Base-by-base conservation (phyloP, 1,284 basidiomycete genomes). In the Rhodotorula sp. region DNA sequence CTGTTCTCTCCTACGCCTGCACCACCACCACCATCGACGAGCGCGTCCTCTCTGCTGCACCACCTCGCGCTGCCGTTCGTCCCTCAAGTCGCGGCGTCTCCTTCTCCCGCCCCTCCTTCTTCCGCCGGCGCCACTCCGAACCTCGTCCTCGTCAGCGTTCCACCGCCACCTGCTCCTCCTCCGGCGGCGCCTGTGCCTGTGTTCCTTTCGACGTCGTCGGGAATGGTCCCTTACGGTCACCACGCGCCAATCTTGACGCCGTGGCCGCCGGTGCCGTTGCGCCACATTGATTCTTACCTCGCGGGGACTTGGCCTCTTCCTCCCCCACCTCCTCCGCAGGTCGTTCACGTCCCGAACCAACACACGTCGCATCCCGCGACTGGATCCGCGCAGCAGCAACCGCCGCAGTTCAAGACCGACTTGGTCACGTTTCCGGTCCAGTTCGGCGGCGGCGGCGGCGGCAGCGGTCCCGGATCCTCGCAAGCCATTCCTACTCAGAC, bases 191-290 rank as follows among this genome's bases (percentile, higher is more conserved):
- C 47, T 16, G 10, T 60, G 10, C 54, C 54, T 16, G 14, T 56
- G 12, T 31, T 56, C 26, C 26, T 56, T 23, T 29, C 59, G 46
- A 61, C 46, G 46, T 16, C n/a, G 10, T 49, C 48, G 23, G 49
- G 48, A 14, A 62, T 52, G 61, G 14, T 34, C 26, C 26, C 54
- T 6, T 56, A 56, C 26, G 54, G 54, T 12, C 54, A 26, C 16
- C 29, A 57, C 8, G 47, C 56, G 20, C 60, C 39, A 18, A 8
- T 51, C 26, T 51, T 64, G n/a, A 67, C 65, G 7, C 65, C 69
- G 3, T 70, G 65, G 65, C 48, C 61, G 29, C 69, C 69, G 5
- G 23, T 64, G 18, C 69, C 69, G 48, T 46, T 70, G 18, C 61
- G 69, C 18, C 58, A 57, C 29, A 59, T 70, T 52, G 69, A 70